Evolutionary conservation across 208 protist species (phyloP), one percentile per base, ranked within the genome.

Genomic region (Strigomonas culicis): DNA sequence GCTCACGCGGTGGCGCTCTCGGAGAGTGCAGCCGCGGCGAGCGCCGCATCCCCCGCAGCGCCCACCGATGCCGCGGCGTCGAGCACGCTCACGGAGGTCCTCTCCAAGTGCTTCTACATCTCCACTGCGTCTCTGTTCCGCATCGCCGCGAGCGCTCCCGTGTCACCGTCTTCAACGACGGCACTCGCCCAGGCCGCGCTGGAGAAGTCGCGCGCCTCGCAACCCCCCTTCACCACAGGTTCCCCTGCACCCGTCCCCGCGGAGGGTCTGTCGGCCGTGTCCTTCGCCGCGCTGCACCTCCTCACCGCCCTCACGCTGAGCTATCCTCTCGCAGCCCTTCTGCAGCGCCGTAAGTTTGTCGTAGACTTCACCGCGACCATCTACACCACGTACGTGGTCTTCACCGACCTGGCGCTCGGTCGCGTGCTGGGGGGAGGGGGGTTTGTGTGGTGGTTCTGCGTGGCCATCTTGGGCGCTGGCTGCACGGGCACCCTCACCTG

Each of bases 301-400:
- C n/a, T 84, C 2, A 63, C 82, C 2, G 75, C 77, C 1, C 2
- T 81, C 2, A 13, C 65, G 13, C 62, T 82, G 22, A 64, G 82
- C 21, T 79, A 77, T 46, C 84, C 84, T 8, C 82, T 95, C 0
- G 70, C 86, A 8, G 17, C 70, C 19, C 71, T 82, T 0, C 75
- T 95, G 31, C 80, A 86, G 55, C 90, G 90, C 10, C 86, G 86
- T 39, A 93, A 93, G 63, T 77, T 93, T 43, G 84, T 89, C 6
- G 59, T 83, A 0, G 90, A 95, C 65, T 95, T 95, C 65, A 72
- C 83, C 19, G 56, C 69, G 24, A 93, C 90, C 68, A 71, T 93
- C 19, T 95, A 93, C 60, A 59, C 52, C 4, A 67, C 79, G 0
- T 95, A 95, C 59, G 79, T 80, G 57, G 10, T 92, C 0, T 27